phyloP scores from a whole-genome alignment of 129 eudicot species.

The Solidago caesia region DNA sequence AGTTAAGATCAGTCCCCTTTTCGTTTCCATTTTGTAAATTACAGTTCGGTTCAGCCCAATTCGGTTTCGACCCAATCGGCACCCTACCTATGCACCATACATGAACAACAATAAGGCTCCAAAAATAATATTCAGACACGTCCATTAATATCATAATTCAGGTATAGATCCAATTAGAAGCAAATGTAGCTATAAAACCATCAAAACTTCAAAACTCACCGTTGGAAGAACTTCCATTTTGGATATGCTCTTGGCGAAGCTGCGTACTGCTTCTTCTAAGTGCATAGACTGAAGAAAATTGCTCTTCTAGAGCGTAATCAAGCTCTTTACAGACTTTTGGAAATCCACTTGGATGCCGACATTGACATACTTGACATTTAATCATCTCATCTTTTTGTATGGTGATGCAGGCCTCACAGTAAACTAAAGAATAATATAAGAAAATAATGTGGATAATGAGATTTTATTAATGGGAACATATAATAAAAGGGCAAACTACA shows the following conservation, averaged over 20 bases:
- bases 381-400: constrained; percentile 42
- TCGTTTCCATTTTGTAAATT: background rate
- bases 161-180: too few relatives aligned
- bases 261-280: constrained; percentile 42
- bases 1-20: background rate
- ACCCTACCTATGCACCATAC: background rate
- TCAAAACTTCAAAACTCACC: constrained; percentile 35
- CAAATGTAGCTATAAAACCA: background rate
- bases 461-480: constrained; percentile 3
- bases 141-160: background rate
- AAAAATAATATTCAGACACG: background rate
- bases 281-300: constrained; percentile 55
- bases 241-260: constrained; percentile 33
- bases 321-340: constrained; percentile 71
- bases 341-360: constrained; percentile 58
- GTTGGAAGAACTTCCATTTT: constrained; percentile 19
- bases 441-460: constrained; percentile 3
- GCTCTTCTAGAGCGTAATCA: constrained; percentile 56
- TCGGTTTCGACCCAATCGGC: background rate
- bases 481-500: background rate
- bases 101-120: too few relatives aligned
- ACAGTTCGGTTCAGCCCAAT: background rate
- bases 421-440: constrained; percentile 34
- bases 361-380: constrained; percentile 56
- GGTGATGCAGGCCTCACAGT: constrained; percentile 62